A percentile compares a stretch with the other conserved stretches of the same genome.
These are phyloP conservation scores for Colletotrichum sp. DNA, from an alignment of 2,329 filamentous ascomycete species.

Conservation along the genomic window DNA sequence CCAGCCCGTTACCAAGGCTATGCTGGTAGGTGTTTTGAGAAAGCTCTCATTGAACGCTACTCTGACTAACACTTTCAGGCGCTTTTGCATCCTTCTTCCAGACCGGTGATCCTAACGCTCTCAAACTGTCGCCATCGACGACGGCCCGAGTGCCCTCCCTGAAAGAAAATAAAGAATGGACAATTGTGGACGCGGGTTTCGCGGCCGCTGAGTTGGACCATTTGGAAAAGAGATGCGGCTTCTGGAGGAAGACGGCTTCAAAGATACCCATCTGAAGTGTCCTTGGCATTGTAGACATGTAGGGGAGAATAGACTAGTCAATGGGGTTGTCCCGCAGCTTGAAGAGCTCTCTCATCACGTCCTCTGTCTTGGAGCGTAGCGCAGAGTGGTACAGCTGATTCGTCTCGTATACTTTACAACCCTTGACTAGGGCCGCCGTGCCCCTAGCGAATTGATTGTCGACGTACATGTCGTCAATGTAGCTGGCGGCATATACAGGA, in stretches of 20 bases:
- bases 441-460: conserved; percentile 76
- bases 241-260: conserved; percentile 54
- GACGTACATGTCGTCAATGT: conserved; percentile 91
- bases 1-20: conserved; percentile 61
- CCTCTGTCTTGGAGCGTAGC: conserved; percentile 73
- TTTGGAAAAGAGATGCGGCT: conserved; percentile 54
- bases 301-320: conserved; percentile 42
- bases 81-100: conserved; percentile 66
- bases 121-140: conserved; percentile 55
- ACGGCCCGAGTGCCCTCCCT: conserved; percentile 51
- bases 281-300: not conserved
- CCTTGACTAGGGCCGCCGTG: conserved; percentile 77
- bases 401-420: conserved; percentile 81
- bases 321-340: conserved; percentile 73
- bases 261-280: conserved; percentile 48
- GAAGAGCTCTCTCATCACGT: conserved; percentile 80
- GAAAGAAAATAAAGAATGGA: conserved; percentile 50
- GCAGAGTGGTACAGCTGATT: conserved; percentile 90
- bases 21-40: conserved; percentile 21
- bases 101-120: conserved; percentile 61
- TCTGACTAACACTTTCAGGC: conserved; percentile 37
- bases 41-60: not conserved
- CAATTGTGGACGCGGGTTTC: conserved; percentile 53
- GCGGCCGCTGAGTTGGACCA: conserved; percentile 37
- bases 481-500: conserved; percentile 85